A percentile compares a stretch with the other conserved stretches of the same genome.
Conservation (phyloP, 2,329 filamentous ascomycete species). For the Arthrobotrys conoides region DNA sequence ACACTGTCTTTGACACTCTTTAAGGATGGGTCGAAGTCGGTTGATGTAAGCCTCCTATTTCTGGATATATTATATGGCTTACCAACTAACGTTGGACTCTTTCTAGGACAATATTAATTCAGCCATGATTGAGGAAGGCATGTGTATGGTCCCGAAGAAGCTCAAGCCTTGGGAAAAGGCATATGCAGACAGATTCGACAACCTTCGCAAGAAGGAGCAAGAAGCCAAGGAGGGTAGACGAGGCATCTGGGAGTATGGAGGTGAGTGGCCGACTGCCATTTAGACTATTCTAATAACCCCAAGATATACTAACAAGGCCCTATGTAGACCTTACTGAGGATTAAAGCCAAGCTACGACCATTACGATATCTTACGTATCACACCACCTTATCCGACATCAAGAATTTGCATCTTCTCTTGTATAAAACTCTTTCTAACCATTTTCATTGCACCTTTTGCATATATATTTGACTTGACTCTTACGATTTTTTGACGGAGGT, state of each 20-base stretch:
- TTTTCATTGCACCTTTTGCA: slow-evolving; percentile 7
- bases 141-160: slow-evolving; percentile 93
- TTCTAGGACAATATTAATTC: slow-evolving; percentile 86
- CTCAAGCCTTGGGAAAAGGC: slow-evolving; percentile 90
- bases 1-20: slow-evolving; percentile 89
- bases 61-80: background rate
- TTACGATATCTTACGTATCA: background rate
- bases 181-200: slow-evolving; percentile 70
- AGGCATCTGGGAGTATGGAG: slow-evolving; percentile 99
- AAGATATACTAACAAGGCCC: slow-evolving; percentile 4
- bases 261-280: slow-evolving; percentile 25
- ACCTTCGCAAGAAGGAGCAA: slow-evolving; percentile 79
- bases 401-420: slow-evolving; percentile 11
- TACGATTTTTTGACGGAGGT: background rate
- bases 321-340: slow-evolving; percentile 53
- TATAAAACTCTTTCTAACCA: slow-evolving; percentile 24
- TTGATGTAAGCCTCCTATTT: slow-evolving; percentile 34
- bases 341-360: slow-evolving; percentile 10
- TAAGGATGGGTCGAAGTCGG: slow-evolving; percentile 69
- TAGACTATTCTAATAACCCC: background rate
- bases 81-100: slow-evolving; percentile 64
- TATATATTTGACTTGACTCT: slow-evolving; percentile 15
- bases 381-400: background rate
- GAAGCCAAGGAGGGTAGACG: slow-evolving; percentile 82
- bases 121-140: slow-evolving; percentile 84